These are phyloP conservation scores for Coniella vitis DNA, from an alignment of 2,329 filamentous ascomycete species.

Conservation along the genomic window DNA sequence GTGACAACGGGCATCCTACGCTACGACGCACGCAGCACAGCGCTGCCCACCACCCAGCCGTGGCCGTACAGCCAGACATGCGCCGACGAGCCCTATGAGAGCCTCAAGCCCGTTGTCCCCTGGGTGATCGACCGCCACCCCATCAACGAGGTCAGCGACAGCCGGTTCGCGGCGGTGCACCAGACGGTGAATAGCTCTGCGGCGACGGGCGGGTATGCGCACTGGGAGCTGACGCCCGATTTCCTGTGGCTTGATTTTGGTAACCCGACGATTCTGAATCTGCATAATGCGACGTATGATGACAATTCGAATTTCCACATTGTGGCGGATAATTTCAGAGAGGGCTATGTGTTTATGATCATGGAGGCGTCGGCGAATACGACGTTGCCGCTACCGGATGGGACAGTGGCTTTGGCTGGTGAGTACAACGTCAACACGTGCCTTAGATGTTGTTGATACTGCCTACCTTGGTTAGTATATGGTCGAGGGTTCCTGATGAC, in stretches of 20 bases:
- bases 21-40: slow-evolving; percentile 16
- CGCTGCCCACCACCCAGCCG: slow-evolving; percentile 10
- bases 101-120: slow-evolving; percentile 12
- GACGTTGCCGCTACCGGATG: not conserved
- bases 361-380: slow-evolving; percentile 9
- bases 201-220: not conserved
- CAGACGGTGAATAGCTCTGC: not conserved
- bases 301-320: slow-evolving; percentile 11
- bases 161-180: not conserved
- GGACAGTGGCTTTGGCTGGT: not conserved
- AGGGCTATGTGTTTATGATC: slow-evolving; percentile 13
- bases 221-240: slow-evolving; percentile 15
- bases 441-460: too few species aligned
- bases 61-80: slow-evolving; percentile 5
- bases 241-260: slow-evolving; percentile 16
- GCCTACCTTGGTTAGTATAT: too few species aligned
- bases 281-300: slow-evolving; percentile 12
- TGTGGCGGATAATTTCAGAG: slow-evolving; percentile 11
- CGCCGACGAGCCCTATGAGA: slow-evolving; percentile 1
- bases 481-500: too few species aligned
- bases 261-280: slow-evolving; percentile 13
- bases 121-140: slow-evolving; percentile 14
- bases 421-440: not conserved
- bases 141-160: slow-evolving; percentile 10
- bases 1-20: slow-evolving; percentile 18